Evolutionary conservation across 495 filamentous ascomycete genomes (phyloP).

Genomic region (Daldinia caldariorum): DNA sequence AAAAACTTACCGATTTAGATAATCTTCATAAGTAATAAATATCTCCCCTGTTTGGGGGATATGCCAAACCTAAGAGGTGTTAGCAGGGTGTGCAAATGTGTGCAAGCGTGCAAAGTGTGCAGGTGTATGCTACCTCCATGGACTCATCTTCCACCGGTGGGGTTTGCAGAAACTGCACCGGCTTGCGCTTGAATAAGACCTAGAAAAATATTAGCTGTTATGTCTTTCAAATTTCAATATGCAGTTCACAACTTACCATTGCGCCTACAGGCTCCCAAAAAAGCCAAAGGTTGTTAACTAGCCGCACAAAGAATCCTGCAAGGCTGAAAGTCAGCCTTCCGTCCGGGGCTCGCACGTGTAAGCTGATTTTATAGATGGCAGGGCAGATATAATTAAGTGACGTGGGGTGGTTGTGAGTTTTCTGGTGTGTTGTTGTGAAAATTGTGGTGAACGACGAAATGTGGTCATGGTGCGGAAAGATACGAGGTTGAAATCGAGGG

Average conservation of each 20-base stretch:
- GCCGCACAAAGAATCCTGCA: constrained; percentile 46
- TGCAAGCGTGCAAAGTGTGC: constrained; percentile 20
- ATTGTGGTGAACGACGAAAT: constrained; percentile 48
- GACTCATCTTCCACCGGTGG: constrained; percentile 82
- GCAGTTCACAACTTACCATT: constrained; percentile 38
- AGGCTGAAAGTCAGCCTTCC: constrained; percentile 56
- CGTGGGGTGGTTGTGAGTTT: constrained; percentile 41
- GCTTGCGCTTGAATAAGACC: constrained; percentile 97
- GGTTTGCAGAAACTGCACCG: constrained; percentile 80
- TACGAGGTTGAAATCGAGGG: constrained; percentile 41
- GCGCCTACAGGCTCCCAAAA: constrained; percentile 24
- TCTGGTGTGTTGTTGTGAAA: constrained; percentile 49
- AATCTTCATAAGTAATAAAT: constrained; percentile 88
- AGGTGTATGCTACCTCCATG: constrained; percentile 68
- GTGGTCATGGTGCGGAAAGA: constrained; percentile 43
- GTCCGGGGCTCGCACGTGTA: constrained; percentile 17
- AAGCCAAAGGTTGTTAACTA: constrained; percentile 39
- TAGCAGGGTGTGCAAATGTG: constrained; percentile 32
- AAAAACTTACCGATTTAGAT: constrained; percentile 74
- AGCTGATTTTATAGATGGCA: constrained; percentile 17
- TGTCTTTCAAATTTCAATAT: neutral
- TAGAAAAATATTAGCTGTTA: constrained; percentile 50
- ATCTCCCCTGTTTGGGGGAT: constrained; percentile 91
- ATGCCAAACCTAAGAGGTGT: constrained; percentile 77
- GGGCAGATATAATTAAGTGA: constrained; percentile 26